Base-by-base conservation (phyloP, 345 rosid genomes). In the Eucalyptus caleyi region DNA sequence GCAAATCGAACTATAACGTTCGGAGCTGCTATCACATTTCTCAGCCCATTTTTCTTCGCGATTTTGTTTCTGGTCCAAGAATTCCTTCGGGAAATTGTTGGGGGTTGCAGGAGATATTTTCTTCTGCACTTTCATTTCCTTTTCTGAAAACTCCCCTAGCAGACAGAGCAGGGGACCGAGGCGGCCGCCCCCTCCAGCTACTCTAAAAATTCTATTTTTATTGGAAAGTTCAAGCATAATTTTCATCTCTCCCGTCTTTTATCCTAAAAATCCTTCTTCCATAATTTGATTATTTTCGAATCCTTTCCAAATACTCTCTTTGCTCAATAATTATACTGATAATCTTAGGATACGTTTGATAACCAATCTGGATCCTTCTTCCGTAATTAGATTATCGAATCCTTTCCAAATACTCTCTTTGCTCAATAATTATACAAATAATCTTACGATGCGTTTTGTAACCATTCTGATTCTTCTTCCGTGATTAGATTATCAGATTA, bases 381-480 rank as follows among this genome's bases (percentile, higher is more conserved):
- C n/a, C 14, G 7, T 59, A 59, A 59, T 59, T 26, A 26, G 65
- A 59, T 26, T 26, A 11, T 59, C 6, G 65, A 24, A 59, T 59
- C n/a, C 15, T 9, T 26, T 59, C 30, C n/a, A 59, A 59, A 54
- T 18, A 54, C 44, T 32, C 9, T 62, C 77, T 8, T 67, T 67
- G 6, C 40, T 67, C 77, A 67, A 16, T n/a, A n/a, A 16, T 67
- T n/a, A 3, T 6, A 67, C 5, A 54, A 0, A 19, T 21, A 54
- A 54, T 67, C 59, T 69, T 50, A 50, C 2, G 53, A 0, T 50
- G 4, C 2, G 8, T 50, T 16, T 16, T 0, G 8, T 50, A 50
- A 50, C 0, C 0, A 50, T 50, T 50, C 3, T 14, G 7, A 50
- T 15, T 50, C 7, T 50, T 50, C 51, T 50, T 50, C 6, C 0